phyloP scores from a whole-genome alignment of 148 eudicot genomes.

The Silene conica region DNA sequence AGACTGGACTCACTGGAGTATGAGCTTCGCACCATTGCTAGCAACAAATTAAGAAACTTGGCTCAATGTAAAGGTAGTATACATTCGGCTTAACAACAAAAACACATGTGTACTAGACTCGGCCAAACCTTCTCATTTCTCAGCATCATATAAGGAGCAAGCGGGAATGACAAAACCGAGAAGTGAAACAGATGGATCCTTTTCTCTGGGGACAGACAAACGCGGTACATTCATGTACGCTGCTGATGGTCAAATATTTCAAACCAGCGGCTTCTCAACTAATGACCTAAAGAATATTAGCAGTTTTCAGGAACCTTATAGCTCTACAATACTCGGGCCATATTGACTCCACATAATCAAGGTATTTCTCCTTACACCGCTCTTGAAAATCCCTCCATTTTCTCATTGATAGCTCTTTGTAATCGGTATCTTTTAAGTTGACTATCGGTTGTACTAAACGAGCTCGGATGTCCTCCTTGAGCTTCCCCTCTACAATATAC shows the following conservation, averaged over 20 bases:
- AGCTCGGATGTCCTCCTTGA: constrained; percentile 35
- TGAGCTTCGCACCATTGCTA: constrained; percentile 10
- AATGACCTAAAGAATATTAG: constrained; percentile 50
- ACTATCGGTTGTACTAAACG: constrained; percentile 45
- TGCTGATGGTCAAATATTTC: constrained; percentile 11
- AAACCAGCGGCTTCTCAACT: not conserved
- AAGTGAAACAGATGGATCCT: not conserved
- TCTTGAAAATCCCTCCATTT: constrained; percentile 36
- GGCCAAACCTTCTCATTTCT: constrained; percentile 12
- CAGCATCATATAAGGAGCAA: constrained; percentile 1
- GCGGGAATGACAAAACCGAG: constrained; percentile 1
- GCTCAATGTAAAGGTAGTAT: constrained; percentile 11
- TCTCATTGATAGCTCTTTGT: constrained; percentile 32
- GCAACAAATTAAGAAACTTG: constrained; percentile 10
- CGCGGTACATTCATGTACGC: not conserved
- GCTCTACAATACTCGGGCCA: constrained; percentile 74
- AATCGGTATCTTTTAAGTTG: constrained; percentile 36
- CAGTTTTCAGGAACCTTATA: constrained; percentile 63
- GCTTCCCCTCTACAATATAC: constrained; percentile 49
- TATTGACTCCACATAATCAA: constrained; percentile 70
- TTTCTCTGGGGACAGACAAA: constrained; percentile 6
- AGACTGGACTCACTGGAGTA: not conserved
- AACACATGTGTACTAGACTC: constrained; percentile 14
- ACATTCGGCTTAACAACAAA: not conserved
- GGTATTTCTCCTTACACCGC: constrained; percentile 53